Conservation (phyloP, 2,329 filamentous ascomycete genomes). For the Paraphoma sp. region DNA sequence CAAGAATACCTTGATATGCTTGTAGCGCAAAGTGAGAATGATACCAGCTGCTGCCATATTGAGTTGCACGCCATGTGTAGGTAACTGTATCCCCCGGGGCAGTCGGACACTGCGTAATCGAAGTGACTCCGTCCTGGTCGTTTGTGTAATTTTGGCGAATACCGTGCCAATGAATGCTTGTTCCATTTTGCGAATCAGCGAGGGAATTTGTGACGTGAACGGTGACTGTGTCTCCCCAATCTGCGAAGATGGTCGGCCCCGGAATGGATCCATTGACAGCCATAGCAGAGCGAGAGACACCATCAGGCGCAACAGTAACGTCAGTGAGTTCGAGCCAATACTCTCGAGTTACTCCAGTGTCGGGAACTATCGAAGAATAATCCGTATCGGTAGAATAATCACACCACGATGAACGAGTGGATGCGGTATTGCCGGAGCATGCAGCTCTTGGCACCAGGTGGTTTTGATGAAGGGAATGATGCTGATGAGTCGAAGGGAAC, state of each 20-base stretch:
- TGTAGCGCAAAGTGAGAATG: conserved; percentile 53
- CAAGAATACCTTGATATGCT: conserved; percentile 50
- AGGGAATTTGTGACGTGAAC: conserved; percentile 46
- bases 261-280: conserved; percentile 53
- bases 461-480: conserved; percentile 5
- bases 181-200: conserved; percentile 35
- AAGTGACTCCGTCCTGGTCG: conserved; percentile 37
- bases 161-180: conserved; percentile 42
- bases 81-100: conserved; percentile 29
- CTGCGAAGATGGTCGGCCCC: conserved; percentile 52
- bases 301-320: conserved; percentile 59
- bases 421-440: conserved; percentile 41
- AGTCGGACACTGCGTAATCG: conserved; percentile 38
- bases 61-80: conserved; percentile 45
- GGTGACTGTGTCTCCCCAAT: conserved; percentile 49
- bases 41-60: conserved; percentile 53
- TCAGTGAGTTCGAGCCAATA: conserved; percentile 55
- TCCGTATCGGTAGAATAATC: conserved; percentile 59
- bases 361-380: conserved; percentile 58
- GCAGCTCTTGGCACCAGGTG: conserved; percentile 16
- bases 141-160: conserved; percentile 41
- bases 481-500: neutral
- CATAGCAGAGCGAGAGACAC: conserved; percentile 52
- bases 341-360: conserved; percentile 62
- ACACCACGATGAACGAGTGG: conserved; percentile 50